These are phyloP conservation scores for Chenopodium suecicum DNA, from an alignment of 148 eudicot species.

Conservation along the genomic window DNA sequence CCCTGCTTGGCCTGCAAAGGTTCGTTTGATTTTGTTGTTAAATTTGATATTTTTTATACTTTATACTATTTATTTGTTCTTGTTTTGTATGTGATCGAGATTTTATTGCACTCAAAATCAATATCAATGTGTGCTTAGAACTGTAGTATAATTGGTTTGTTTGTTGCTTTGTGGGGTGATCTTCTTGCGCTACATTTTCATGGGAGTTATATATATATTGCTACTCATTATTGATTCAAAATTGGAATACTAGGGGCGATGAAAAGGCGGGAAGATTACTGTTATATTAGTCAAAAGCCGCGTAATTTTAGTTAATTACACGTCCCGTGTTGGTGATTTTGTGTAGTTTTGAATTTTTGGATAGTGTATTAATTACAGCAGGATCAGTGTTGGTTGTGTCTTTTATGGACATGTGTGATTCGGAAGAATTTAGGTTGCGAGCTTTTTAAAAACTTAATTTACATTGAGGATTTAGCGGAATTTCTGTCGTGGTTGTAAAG, in stretches of 20 bases:
- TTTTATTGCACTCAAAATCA: not conserved
- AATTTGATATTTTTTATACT: not conserved
- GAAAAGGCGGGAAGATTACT: not conserved
- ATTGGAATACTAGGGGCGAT: not conserved
- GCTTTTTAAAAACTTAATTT: not conserved
- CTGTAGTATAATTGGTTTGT: not conserved
- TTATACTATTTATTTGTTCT: not conserved
- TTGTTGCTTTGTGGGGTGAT: not conserved
- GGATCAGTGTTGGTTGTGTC: not conserved
- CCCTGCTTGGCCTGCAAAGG: conserved; percentile 99
- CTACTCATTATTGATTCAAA: conserved; percentile 1
- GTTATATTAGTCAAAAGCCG: not conserved
- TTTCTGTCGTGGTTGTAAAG: not conserved
- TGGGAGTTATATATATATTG: not conserved
- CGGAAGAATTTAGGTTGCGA: not conserved
- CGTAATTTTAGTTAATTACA: not conserved
- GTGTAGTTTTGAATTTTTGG: not conserved
- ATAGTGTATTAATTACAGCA: not conserved
- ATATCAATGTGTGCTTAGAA: not conserved
- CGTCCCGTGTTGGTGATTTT: not conserved
- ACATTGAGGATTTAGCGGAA: not conserved
- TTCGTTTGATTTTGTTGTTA: conserved; percentile 10
- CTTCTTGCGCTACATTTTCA: not conserved
- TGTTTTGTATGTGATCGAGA: not conserved
- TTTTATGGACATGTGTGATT: not conserved